A percentile compares a stretch with the other conserved stretches of the same genome.
Evolutionary conservation across 164 flowering plant genomes (phyloP).

Genomic region (Akebia trifoliata): DNA sequence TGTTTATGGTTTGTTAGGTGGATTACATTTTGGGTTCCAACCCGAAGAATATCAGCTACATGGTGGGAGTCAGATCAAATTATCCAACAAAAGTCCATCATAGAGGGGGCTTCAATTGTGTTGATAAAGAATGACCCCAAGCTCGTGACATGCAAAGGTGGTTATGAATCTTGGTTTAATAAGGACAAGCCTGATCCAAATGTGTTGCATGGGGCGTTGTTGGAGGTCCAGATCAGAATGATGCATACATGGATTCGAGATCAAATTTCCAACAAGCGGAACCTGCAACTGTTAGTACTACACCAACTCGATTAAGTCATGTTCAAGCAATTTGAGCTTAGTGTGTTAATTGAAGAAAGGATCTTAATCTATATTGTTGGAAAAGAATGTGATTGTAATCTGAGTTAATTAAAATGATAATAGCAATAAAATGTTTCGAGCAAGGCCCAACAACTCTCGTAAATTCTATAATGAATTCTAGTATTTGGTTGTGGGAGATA

Average conservation of each 20-base stretch:
- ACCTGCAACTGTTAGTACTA: constrained; percentile 36
- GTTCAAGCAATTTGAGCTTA: no score
- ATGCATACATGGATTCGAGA: constrained; percentile 37
- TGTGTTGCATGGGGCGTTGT: constrained; percentile 52
- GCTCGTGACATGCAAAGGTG: constrained; percentile 44
- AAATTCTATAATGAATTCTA: no score
- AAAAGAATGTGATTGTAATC: no score
- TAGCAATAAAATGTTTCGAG: no score
- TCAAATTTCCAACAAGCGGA: constrained; percentile 39
- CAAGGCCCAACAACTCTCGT: no score
- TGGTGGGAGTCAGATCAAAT: constrained; percentile 55
- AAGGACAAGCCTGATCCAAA: constrained; percentile 45
- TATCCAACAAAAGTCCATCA: constrained; percentile 54
- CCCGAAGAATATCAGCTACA: constrained; percentile 49
- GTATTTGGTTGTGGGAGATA: no score
- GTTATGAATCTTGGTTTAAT: constrained; percentile 43
- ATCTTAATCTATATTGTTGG: no score
- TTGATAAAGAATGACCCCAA: constrained; percentile 32
- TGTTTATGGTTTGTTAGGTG: no score
- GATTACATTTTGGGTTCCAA: constrained; percentile 60
- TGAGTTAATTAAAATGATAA: no score
- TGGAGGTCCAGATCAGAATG: constrained; percentile 54
- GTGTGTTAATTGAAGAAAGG: no score
- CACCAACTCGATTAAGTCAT: no score
- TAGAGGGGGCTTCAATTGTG: constrained; percentile 61